Conservation (phyloP, 768 basidiomycete genomes). For the Pleurotus giganteus region DNA sequence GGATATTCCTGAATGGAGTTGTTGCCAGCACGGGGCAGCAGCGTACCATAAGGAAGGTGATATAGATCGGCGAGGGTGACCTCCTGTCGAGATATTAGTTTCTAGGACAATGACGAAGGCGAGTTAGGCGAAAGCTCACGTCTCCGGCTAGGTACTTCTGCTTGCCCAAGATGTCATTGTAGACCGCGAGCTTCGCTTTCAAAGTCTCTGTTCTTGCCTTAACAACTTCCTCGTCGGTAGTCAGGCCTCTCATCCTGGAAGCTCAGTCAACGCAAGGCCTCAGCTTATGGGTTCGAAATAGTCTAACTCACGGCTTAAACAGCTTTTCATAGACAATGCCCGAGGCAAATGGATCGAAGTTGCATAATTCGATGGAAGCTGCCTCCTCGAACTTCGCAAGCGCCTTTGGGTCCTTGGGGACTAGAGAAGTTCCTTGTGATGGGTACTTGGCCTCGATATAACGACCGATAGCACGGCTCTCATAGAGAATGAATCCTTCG, state of each 20-base stretch:
- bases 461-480: constrained; percentile 58
- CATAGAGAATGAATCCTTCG: constrained; percentile 64
- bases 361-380: constrained; percentile 45
- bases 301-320: constrained; percentile 42
- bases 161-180: constrained; percentile 55
- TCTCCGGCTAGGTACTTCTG: constrained; percentile 57
- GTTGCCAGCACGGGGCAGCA: constrained; percentile 20
- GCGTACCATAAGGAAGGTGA: constrained; percentile 44
- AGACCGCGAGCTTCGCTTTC: constrained; percentile 45
- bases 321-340: constrained; percentile 45
- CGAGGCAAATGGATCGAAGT: constrained; percentile 51
- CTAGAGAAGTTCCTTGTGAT: constrained; percentile 44
- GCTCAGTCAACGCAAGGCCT: not conserved
- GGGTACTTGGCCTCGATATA: constrained; percentile 60
- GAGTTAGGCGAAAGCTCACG: constrained; percentile 23
- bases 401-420: constrained; percentile 39
- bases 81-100: constrained; percentile 16
- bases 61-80: constrained; percentile 59
- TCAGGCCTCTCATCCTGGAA: constrained; percentile 17
- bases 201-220: constrained; percentile 25
- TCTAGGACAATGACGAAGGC: too few species aligned
- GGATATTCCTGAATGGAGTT: constrained; percentile 34
- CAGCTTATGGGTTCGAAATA: not conserved
- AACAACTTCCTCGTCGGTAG: constrained; percentile 29
- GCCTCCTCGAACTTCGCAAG: constrained; percentile 52